phyloP scores from a whole-genome alignment of 2,329 filamentous ascomycete genomes.

The Epichloe hybrida region DNA sequence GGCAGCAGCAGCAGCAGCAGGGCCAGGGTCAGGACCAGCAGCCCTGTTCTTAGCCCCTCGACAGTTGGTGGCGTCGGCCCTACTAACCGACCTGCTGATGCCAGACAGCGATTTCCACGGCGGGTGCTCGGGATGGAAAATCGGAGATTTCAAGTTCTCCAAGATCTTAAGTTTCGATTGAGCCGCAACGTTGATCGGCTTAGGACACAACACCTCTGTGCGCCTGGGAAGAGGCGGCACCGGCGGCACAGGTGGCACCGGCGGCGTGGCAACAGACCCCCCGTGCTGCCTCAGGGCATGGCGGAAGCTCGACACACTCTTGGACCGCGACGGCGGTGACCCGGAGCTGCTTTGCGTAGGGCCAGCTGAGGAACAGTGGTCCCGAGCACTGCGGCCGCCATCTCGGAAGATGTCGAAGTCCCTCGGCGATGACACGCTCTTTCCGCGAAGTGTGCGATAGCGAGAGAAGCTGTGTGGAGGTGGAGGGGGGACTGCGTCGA shows the following conservation, averaged over 20 bases:
- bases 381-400: background rate
- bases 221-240: background rate
- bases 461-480: constrained; percentile 14
- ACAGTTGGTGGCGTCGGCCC: background rate
- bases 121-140: background rate
- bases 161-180: constrained; percentile 3
- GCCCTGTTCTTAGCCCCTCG: too few species aligned
- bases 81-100: constrained; percentile 1
- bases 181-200: constrained; percentile 4
- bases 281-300: background rate
- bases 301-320: constrained; percentile 8
- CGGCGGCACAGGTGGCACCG: background rate
- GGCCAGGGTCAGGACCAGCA: background rate
- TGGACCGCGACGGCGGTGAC: constrained; percentile 7
- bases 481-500: constrained; percentile 9
- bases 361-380: background rate
- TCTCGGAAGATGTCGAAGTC: constrained; percentile 19
- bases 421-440: constrained; percentile 19
- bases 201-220: constrained; percentile 2
- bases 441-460: constrained; percentile 21
- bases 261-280: background rate
- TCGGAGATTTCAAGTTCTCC: constrained; percentile 4
- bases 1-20: background rate
- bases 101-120: constrained; percentile 2
- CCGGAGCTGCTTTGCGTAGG: background rate